These are phyloP conservation scores for Macrophomina pseudophaseolina DNA, from an alignment of 2,329 filamentous ascomycete genomes.

Conservation along the genomic window DNA sequence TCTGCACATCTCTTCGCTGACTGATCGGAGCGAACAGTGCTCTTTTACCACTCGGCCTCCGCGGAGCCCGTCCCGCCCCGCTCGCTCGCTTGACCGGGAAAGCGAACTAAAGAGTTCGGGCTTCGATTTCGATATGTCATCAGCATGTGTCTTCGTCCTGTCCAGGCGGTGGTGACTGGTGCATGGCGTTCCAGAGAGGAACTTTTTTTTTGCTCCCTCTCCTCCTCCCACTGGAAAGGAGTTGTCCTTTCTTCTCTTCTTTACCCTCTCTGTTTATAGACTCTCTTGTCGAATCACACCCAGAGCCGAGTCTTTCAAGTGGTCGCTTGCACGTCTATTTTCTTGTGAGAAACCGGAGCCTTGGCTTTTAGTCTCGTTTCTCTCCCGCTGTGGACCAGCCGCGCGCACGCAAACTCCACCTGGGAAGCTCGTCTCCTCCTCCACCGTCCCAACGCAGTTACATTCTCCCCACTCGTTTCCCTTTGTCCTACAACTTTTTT, in stretches of 20 bases:
- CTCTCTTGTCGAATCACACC: too few species aligned
- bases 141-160: not conserved
- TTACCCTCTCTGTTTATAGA: too few species aligned
- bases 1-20: too few species aligned
- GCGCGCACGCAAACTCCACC: too few species aligned
- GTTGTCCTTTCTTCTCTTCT: not conserved
- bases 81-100: not conserved
- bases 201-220: not conserved
- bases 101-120: constrained; percentile 9
- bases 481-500: not conserved
- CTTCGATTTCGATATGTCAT: not conserved
- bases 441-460: not conserved
- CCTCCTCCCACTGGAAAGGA: not conserved
- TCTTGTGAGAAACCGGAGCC: too few species aligned
- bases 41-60: constrained; percentile 9
- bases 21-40: not conserved
- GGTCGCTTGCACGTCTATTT: too few species aligned
- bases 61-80: constrained; percentile 6
- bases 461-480: not conserved
- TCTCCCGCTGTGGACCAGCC: too few species aligned
- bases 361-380: too few species aligned
- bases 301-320: too few species aligned
- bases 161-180: not conserved
- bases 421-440: not conserved
- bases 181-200: not conserved